These are phyloP conservation scores for Yamadazyma insecticola DNA, from an alignment of 805 yeast species.

Conservation along the genomic window DNA sequence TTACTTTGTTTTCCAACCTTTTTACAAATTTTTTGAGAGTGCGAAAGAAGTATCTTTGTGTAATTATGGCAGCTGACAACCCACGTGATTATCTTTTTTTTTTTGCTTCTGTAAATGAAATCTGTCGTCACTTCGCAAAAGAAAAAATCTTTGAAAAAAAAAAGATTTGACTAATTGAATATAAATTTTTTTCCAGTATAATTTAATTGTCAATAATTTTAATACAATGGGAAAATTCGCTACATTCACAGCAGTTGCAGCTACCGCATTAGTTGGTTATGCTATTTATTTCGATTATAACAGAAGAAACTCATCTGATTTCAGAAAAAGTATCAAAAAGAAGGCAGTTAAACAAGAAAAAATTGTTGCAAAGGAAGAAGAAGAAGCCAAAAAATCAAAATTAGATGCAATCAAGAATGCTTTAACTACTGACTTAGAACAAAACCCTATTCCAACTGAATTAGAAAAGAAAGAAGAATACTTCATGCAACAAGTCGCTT, in stretches of 20 bases:
- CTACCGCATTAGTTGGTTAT: conserved; percentile 63
- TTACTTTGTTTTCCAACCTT: conserved; percentile 1
- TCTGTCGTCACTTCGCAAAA: no score
- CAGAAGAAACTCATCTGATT: conserved; percentile 78
- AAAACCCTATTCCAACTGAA: conserved; percentile 72
- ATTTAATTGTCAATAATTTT: no score
- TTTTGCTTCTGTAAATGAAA: no score
- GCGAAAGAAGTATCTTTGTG: conserved; percentile 1
- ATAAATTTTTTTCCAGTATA: no score
- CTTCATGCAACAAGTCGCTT: conserved; percentile 78
- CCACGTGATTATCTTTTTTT: no score
- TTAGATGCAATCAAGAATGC: conserved; percentile 57
- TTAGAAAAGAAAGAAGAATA: conserved; percentile 66
- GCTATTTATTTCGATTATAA: conserved; percentile 87
- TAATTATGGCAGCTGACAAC: no score
- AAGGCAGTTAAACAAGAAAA: conserved; percentile 59
- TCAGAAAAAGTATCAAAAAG: conserved; percentile 72
- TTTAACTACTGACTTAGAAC: conserved; percentile 58
- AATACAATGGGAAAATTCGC: conserved; percentile 9
- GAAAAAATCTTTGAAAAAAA: no score
- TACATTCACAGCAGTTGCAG: conserved; percentile 39
- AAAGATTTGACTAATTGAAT: no score
- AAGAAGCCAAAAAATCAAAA: conserved; percentile 56
- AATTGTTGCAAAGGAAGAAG: conserved; percentile 49
- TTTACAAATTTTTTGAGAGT: not conserved